phyloP scores from a whole-genome alignment of 345 rosid genomes.

The Hibiscus mutabilis region DNA sequence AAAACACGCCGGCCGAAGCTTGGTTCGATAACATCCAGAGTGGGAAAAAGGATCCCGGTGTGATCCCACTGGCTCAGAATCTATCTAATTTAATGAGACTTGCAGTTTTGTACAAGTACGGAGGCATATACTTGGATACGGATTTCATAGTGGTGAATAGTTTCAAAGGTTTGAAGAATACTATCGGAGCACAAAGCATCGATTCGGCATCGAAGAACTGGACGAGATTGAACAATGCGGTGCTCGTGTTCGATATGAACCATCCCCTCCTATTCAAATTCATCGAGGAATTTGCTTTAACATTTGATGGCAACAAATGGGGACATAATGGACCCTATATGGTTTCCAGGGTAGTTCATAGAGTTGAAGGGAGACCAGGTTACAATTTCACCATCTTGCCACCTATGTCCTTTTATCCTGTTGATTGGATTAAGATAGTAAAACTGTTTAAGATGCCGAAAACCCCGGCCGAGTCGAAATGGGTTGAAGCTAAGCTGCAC shows the following conservation, averaged over 20 bases:
- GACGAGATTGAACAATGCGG: conserved; percentile 80
- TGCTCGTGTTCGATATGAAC: conserved; percentile 49
- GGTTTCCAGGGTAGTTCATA: conserved; percentile 55
- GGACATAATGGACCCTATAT: conserved; percentile 84
- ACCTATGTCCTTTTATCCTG: conserved; percentile 68
- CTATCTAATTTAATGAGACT: conserved; percentile 71
- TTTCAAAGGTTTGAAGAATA: conserved; percentile 41
- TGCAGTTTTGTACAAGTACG: conserved; percentile 62
- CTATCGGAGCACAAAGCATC: conserved; percentile 71
- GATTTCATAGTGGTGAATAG: conserved; percentile 61
- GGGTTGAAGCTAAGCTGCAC: conserved; percentile 43
- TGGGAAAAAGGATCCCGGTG: conserved; percentile 69
- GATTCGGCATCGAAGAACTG: conserved; percentile 43
- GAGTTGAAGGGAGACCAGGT: conserved; percentile 33
- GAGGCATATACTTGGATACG: conserved; percentile 73
- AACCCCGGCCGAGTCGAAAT: conserved; percentile 22
- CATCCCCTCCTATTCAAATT: conserved; percentile 60
- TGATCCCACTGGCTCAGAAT: conserved; percentile 65
- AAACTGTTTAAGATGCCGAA: conserved; percentile 48
- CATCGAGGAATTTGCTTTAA: conserved; percentile 64
- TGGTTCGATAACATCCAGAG: conserved; percentile 57
- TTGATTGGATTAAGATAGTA: conserved; percentile 51
- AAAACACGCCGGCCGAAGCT: conserved; percentile 56
- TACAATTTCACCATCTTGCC: conserved; percentile 47
- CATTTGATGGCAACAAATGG: conserved; percentile 79